Evolutionary conservation across 2,329 filamentous ascomycete genomes (phyloP).

Genomic region (Aureobasidium lini): DNA sequence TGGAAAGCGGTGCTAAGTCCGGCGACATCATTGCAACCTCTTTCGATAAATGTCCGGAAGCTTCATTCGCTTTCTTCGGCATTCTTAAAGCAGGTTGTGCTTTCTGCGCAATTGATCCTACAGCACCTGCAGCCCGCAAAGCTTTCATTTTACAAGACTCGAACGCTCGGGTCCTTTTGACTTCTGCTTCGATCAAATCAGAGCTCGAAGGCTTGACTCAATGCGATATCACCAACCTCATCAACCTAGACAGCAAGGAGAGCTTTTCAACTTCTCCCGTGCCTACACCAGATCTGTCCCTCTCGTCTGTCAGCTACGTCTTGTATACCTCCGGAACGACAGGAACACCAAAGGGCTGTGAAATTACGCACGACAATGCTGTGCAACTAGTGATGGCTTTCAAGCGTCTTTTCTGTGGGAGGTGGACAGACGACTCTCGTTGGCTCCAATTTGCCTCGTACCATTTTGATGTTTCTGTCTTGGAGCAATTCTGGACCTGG

Average conservation of each 20-base stretch:
- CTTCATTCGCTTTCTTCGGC: slow-evolving; percentile 73
- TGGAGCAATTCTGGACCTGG: slow-evolving; percentile 96
- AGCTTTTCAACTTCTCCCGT: slow-evolving; percentile 30
- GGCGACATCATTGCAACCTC: slow-evolving; percentile 66
- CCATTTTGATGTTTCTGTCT: slow-evolving; percentile 87
- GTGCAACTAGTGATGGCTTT: slow-evolving; percentile 88
- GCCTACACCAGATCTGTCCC: slow-evolving; percentile 28
- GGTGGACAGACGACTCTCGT: slow-evolving; percentile 65
- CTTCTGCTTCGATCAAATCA: slow-evolving; percentile 21
- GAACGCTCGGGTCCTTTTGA: slow-evolving; percentile 54
- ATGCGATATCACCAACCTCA: slow-evolving; percentile 39
- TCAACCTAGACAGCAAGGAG: slow-evolving; percentile 26
- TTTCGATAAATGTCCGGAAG: slow-evolving; percentile 79
- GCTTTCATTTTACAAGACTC: slow-evolving; percentile 74
- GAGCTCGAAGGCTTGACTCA: slow-evolving; percentile 6
- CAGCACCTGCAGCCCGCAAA: slow-evolving; percentile 64
- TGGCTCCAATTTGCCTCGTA: slow-evolving; percentile 93
- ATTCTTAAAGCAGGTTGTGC: slow-evolving; percentile 75
- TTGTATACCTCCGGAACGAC: slow-evolving; percentile 85
- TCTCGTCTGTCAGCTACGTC: slow-evolving; percentile 65
- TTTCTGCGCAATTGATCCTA: slow-evolving; percentile 73
- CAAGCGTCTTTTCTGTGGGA: slow-evolving; percentile 64
- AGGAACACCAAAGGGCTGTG: slow-evolving; percentile 77
- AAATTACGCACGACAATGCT: slow-evolving; percentile 80
- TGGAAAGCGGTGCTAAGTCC: slow-evolving; percentile 38